These are phyloP conservation scores for Fusarium equiseti DNA, from an alignment of 2,329 filamentous ascomycete species.

Conservation along the genomic window DNA sequence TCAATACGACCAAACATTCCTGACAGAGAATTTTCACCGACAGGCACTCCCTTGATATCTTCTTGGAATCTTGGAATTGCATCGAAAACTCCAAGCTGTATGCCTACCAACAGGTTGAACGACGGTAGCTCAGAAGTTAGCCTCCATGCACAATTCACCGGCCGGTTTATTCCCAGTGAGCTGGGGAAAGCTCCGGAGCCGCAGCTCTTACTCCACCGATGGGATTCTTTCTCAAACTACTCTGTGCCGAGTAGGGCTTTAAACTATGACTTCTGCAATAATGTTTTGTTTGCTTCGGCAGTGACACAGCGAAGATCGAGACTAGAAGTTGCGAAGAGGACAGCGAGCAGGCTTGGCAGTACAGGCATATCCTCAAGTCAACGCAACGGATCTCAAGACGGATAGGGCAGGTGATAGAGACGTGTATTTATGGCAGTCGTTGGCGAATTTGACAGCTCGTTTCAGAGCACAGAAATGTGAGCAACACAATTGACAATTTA, in stretches of 20 bases:
- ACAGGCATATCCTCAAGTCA: constrained; percentile 16
- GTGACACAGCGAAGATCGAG: neutral
- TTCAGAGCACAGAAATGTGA: constrained; percentile 7
- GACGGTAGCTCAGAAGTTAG: neutral
- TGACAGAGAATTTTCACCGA: constrained; percentile 21
- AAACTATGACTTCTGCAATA: neutral
- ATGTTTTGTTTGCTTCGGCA: neutral
- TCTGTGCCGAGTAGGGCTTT: neutral
- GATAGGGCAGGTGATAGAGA: constrained; percentile 25
- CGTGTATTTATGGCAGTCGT: constrained; percentile 21
- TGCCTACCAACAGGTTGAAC: neutral
- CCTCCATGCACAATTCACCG: neutral
- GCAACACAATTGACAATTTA: neutral
- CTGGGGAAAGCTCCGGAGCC: constrained; percentile 39
- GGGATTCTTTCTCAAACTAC: constrained; percentile 3
- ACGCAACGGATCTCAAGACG: constrained; percentile 24
- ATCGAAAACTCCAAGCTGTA: constrained; percentile 9
- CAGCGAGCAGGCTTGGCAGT: constrained; percentile 14
- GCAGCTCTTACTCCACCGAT: constrained; percentile 25
- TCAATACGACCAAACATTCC: constrained; percentile 4
- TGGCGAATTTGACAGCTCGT: constrained; percentile 29
- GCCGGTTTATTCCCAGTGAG: constrained; percentile 35
- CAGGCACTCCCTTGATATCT: neutral
- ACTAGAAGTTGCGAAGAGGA: neutral
- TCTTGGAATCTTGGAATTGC: neutral